phyloP scores from a whole-genome alignment of 75 land plant species.

The Pinus albicaulis region DNA sequence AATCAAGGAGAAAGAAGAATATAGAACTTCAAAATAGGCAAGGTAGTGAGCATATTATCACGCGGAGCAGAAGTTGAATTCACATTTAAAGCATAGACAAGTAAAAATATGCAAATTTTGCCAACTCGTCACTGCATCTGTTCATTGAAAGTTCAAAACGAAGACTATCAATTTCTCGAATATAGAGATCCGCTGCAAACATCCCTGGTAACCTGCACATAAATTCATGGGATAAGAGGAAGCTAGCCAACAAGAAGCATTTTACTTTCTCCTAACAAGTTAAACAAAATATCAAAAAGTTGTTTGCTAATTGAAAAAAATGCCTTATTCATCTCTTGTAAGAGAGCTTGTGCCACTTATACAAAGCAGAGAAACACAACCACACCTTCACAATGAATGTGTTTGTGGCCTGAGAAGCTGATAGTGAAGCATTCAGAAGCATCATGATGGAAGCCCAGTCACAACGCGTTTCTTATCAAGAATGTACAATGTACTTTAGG shows the following conservation, averaged over 20 bases:
- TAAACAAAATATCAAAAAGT: background rate
- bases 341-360: background rate
- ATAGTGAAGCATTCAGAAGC: no score
- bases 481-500: no score
- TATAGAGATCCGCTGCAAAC: slow-evolving; percentile 86
- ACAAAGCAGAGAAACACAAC: no score
- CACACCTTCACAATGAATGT: no score
- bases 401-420: no score
- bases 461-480: no score
- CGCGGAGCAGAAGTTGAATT: background rate
- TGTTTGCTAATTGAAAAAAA: background rate
- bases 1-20: no score
- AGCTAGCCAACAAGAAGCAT: background rate
- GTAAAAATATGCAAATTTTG: slow-evolving; percentile 46
- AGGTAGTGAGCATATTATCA: background rate
- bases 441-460: no score
- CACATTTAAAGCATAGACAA: no score
- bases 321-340: no score
- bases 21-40: background rate
- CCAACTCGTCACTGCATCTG: slow-evolving; percentile 63
- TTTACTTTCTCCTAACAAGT: background rate
- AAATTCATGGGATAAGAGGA: background rate
- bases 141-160: slow-evolving; percentile 94
- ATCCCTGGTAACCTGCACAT: slow-evolving; percentile 83
- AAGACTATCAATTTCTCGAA: slow-evolving; percentile 82